Base-by-base conservation (phyloP, 169 alveolate genomes). In the Plasmodium cynomolgi region DNA sequence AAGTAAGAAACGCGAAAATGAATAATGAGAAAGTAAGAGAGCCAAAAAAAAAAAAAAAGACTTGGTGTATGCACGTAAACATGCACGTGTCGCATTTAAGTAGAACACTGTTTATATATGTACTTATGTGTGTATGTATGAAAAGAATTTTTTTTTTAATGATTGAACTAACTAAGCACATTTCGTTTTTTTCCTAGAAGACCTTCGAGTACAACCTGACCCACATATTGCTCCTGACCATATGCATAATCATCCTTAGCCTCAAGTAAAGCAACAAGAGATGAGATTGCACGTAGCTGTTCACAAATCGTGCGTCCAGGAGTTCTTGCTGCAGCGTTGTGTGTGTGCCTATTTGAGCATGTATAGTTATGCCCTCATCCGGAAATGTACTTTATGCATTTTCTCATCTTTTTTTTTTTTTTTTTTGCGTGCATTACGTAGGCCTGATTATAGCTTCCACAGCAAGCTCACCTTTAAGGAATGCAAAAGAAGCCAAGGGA, bases 201-300 rank as follows among this genome's bases (percentile, higher is more conserved):
- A 88, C 81, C 47, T 88, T 88, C 34, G 94, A 88, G 74, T 88
- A 88, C 82, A 88, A 88, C 83, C 83, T 88, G 75, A 88, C 94
- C 34, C 94, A 88, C 82, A 88, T 88, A 77, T 50, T 88, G 47
- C 94, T 88, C 47, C 83, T 88, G 34, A 88, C 94, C 82, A 79
- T 88, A 88, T 88, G 94, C 50, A 88, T 88, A 79, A 88, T 88
- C 81, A 79, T 88, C 20, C 94, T 88, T 88, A 88, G 94, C 44
- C 83, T 88, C n/a, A 88, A 88, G 94, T 88, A 88, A 88, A 41
- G 71, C 34, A 62, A 58, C 8, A 41, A 84, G 17, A 84, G 50
- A 71, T 34, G 31, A 37, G 7, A 31, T 17, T 15, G 37, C 31
- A 71, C 26, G 5, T 26, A 37, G 29, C 73, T 37, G 11, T 82